Conservation (phyloP, 2,329 filamentous ascomycete species). For the Arthrinium puccinioides region DNA sequence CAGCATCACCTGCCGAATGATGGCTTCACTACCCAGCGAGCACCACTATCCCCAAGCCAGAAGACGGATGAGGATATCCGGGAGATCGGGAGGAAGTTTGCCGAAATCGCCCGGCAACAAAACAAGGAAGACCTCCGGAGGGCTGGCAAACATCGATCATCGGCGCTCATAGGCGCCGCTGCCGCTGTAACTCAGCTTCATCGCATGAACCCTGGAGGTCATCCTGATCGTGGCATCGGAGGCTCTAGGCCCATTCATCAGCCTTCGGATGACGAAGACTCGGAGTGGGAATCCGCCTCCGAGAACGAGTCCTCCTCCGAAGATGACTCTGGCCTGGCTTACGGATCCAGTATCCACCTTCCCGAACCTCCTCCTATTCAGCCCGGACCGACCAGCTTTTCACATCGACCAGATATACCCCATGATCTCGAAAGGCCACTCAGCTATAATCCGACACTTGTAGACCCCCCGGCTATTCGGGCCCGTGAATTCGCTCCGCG, state of each 20-base stretch:
- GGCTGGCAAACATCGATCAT: slow-evolving; percentile 29
- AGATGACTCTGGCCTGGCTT: slow-evolving; percentile 34
- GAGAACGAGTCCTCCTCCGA: slow-evolving; percentile 38
- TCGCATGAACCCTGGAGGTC: slow-evolving; percentile 28
- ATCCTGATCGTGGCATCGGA: slow-evolving; percentile 27
- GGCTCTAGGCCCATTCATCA: slow-evolving; percentile 31
- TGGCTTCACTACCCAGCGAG: slow-evolving; percentile 11
- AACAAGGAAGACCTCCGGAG: slow-evolving; percentile 41
- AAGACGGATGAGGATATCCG: slow-evolving; percentile 52
- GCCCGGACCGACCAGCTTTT: slow-evolving; percentile 1
- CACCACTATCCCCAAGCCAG: slow-evolving; percentile 18
- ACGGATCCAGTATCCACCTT: slow-evolving; percentile 27
- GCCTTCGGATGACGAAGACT: slow-evolving; percentile 31
- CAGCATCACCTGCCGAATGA: slow-evolving; percentile 8
- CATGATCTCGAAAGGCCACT: slow-evolving; percentile 11
- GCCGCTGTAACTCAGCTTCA: slow-evolving; percentile 33
- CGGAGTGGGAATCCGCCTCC: slow-evolving; percentile 51
- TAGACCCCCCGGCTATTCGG: slow-evolving; percentile 54
- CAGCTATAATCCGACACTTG: slow-evolving; percentile 34
- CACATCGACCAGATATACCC: slow-evolving; percentile 13
- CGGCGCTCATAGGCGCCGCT: slow-evolving; percentile 31
- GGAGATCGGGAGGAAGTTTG: slow-evolving; percentile 46
- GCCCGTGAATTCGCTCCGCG: slow-evolving; percentile 53
- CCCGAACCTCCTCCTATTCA: slow-evolving; percentile 9
- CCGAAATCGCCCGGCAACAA: slow-evolving; percentile 42